Conservation (phyloP, 2,329 filamentous ascomycete genomes). For the Claviceps spartinae region DNA sequence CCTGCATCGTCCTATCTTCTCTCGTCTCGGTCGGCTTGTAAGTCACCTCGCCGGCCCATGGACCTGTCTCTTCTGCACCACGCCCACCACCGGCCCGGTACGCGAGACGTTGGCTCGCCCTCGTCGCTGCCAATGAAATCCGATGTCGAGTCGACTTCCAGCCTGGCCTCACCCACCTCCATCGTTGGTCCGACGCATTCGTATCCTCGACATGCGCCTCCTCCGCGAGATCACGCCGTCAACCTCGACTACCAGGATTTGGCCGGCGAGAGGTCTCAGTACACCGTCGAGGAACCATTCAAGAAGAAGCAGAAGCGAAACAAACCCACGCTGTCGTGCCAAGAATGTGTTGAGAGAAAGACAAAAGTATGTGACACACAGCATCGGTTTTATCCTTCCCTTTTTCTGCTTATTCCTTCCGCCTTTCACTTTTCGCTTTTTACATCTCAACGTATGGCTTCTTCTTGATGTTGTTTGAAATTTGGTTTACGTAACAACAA, state of each 20-base stretch:
- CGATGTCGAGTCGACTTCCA: constrained; percentile 4
- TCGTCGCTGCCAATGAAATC: constrained; percentile 4
- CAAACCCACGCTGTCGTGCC: constrained; percentile 68
- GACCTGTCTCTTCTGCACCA: constrained; percentile 6
- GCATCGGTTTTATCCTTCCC: background rate
- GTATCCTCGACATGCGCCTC: constrained; percentile 5
- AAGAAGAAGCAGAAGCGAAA: constrained; percentile 72
- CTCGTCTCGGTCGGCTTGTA: background rate
- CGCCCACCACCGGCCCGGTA: constrained; percentile 2
- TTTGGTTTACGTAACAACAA: background rate
- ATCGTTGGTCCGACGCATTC: background rate
- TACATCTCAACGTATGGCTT: background rate
- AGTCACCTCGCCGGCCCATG: constrained; percentile 2
- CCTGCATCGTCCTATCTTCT: background rate
- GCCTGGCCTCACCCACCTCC: constrained; percentile 2
- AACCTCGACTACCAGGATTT: constrained; percentile 8
- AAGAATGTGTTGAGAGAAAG: constrained; percentile 70
- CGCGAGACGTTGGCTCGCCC: constrained; percentile 1
- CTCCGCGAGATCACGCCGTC: constrained; percentile 2
- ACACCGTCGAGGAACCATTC: constrained; percentile 24
- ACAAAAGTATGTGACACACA: constrained; percentile 47
- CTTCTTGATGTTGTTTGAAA: background rate
- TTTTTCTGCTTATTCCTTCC: background rate
- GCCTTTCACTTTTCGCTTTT: background rate
- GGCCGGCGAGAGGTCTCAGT: constrained; percentile 5